Evolutionary conservation across 768 basidiomycete genomes (phyloP), one percentile per base, ranked within the genome.

Genomic region (Amanita polypyramis): DNA sequence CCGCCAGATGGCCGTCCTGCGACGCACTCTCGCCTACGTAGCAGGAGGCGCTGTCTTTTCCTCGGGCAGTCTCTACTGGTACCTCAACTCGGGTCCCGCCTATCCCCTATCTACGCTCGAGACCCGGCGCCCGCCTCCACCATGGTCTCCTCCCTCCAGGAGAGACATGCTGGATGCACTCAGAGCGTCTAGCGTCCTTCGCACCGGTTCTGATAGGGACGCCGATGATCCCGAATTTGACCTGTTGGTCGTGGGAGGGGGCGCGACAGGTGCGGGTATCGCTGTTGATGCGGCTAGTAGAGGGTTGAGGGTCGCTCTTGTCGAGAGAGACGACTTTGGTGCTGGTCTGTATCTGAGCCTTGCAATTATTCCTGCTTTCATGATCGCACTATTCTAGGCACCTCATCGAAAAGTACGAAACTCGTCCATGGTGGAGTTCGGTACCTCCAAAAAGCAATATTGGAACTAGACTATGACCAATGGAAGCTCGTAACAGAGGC

Each of bases 341-440:
- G 77, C 88, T 19, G 94, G 91, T 89, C 51, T 52, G 75, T 62
- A 2, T 1, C 40, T 11, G 6, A 10, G 33, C 11, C 21, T 32
- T 9, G 5, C 17, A 20, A 6, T 41, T 20, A n/a, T 46, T 36
- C 12, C 19, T 20, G 53, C 3, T 48, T 34, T 17, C 7, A 9
- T 21, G 19, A 20, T n/a, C 8, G 32, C n/a, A 21, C 6, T 20
- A 5, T 41, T 36, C 19, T 57, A 90, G 91, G 94, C 14, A 96
- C 95, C 0, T 95, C 91, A 0, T 95, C 91, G 5, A 98, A 98
- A 61, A 93, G 91, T 6, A 98, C 96, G 1, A 98, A 99, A 63
- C 82, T 99, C 45, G 95, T 99, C 0, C 96, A 99, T 66, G 95
- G 95, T 12, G 95, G 95, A 33, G 95, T 98, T 2, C 80, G 95